These are phyloP conservation scores for Wickerhamiella spandovensis DNA, from an alignment of 805 yeast genomes.

Conservation along the genomic window DNA sequence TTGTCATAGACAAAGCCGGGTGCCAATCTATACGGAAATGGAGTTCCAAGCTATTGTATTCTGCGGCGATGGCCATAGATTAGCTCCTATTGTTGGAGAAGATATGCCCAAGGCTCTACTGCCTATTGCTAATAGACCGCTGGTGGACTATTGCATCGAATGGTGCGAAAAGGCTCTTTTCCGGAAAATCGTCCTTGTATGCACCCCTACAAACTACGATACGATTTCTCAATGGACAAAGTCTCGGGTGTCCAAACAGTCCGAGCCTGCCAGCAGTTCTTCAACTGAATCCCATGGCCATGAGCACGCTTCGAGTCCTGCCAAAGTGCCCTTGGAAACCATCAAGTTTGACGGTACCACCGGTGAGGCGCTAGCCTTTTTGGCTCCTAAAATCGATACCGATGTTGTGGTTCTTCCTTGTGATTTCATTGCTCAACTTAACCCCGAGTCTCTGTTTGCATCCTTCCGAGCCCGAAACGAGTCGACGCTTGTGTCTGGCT, in stretches of 20 bases:
- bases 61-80: constrained; percentile 70
- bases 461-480: constrained; percentile 63
- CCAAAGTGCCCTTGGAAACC: not conserved
- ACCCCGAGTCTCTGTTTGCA: constrained; percentile 79
- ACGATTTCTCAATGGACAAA: not conserved
- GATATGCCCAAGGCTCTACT: constrained; percentile 73
- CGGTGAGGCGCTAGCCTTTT: constrained; percentile 13
- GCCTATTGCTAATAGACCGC: constrained; percentile 81
- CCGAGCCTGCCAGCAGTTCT: not conserved
- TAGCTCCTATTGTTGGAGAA: constrained; percentile 58
- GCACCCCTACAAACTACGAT: constrained; percentile 24
- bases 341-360: constrained; percentile 4
- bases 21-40: too few relatives aligned
- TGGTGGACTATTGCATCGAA: constrained; percentile 73
- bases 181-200: constrained; percentile 44
- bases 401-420: constrained; percentile 83
- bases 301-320: not conserved
- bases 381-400: constrained; percentile 17
- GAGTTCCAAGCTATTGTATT: constrained; percentile 84
- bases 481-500: constrained; percentile 49
- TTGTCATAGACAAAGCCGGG: too few relatives aligned
- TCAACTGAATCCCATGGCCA: not conserved
- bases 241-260: not conserved
- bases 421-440: constrained; percentile 84
- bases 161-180: constrained; percentile 90